These are phyloP conservation scores for Hypoxylon sp. DNA, from an alignment of 2,329 filamentous ascomycete genomes.

Conservation along the genomic window DNA sequence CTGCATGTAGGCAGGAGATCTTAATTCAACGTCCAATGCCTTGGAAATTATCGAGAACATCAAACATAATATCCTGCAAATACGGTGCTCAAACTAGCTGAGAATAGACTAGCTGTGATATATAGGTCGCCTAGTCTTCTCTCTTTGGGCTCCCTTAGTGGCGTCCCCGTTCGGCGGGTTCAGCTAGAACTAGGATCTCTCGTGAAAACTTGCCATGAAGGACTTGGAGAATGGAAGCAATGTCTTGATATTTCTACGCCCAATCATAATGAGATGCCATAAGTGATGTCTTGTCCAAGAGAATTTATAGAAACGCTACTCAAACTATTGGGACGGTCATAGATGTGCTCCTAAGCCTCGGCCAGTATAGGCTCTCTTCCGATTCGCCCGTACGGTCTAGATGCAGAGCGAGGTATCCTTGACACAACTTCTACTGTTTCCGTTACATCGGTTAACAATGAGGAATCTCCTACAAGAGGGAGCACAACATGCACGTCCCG, in stretches of 20 bases:
- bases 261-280: not conserved
- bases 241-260: slow-evolving; percentile 2
- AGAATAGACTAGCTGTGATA: not conserved
- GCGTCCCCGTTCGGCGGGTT: not conserved
- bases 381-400: slow-evolving; percentile 22
- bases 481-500: slow-evolving; percentile 43
- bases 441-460: slow-evolving; percentile 32
- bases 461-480: slow-evolving; percentile 33
- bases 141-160: not conserved
- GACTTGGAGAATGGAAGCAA: slow-evolving; percentile 4
- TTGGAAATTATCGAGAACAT: not conserved
- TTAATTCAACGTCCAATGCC: not conserved
- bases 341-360: slow-evolving; percentile 9
- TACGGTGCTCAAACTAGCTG: not conserved
- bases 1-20: not conserved
- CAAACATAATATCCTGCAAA: not conserved
- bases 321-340: slow-evolving; percentile 8
- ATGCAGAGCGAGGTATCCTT: slow-evolving; percentile 12
- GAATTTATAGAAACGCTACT: slow-evolving; percentile 15
- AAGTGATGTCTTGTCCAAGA: slow-evolving; percentile 21
- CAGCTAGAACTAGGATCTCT: slow-evolving; percentile 1
- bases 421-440: slow-evolving; percentile 8
- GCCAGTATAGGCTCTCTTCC: slow-evolving; percentile 15
- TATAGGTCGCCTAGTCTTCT: not conserved
- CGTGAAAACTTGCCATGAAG: slow-evolving; percentile 10